Conservation (phyloP, 306 rosid species). For the Lupinus albus region DNA sequence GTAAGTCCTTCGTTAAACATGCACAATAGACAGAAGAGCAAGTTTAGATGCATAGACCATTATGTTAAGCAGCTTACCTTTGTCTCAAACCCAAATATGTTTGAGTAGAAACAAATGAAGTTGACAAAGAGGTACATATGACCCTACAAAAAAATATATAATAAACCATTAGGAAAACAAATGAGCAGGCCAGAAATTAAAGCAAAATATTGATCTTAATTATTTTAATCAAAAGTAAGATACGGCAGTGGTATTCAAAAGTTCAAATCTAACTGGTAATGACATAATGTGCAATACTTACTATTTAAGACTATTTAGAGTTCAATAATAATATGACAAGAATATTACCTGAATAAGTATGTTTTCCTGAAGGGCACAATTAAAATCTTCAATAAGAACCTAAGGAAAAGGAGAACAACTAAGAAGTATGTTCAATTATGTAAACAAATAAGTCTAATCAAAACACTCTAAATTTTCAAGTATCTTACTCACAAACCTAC, state of each 20-base stretch:
- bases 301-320: constrained; percentile 12
- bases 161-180: constrained; percentile 44
- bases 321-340: constrained; percentile 15
- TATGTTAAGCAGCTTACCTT: constrained; percentile 58
- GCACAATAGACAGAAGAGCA: constrained; percentile 6
- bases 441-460: constrained; percentile 18
- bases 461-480: constrained; percentile 12
- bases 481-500: constrained; percentile 8
- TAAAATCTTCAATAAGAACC: constrained; percentile 95
- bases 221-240: constrained; percentile 23
- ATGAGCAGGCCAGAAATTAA: constrained; percentile 31
- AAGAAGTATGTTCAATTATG: constrained; percentile 17
- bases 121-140: constrained; percentile 90
- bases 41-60: constrained; percentile 30
- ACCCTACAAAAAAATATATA: constrained; percentile 69
- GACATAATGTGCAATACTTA: constrained; percentile 9
- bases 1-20: constrained; percentile 8
- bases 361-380: constrained; percentile 95
- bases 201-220: constrained; percentile 15
- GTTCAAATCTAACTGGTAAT: constrained; percentile 15
- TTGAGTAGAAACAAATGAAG: constrained; percentile 87
- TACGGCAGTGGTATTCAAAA: constrained; percentile 11
- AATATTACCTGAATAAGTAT: constrained; percentile 81
- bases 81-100: constrained; percentile 94
- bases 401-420: constrained; percentile 39